A percentile compares a stretch with the other conserved stretches of the same genome.
Evolutionary conservation across 352 stramenopile genomes (phyloP).

Genomic region (Elongisporangium senticosum): DNA sequence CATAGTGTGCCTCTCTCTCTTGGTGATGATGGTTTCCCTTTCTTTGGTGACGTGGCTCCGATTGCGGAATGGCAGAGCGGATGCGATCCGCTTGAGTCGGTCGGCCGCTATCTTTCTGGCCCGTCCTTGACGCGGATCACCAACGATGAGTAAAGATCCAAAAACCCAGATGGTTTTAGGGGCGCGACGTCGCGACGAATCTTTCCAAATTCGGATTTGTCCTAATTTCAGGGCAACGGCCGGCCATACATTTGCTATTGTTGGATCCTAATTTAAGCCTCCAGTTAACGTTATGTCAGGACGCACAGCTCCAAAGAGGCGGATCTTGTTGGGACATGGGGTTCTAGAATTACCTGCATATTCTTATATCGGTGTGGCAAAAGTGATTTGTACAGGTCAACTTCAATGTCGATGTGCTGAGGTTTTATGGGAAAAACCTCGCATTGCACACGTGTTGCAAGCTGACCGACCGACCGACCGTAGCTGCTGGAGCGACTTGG

Average conservation of each 20-base stretch:
- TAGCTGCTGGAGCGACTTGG: slow-evolving; percentile 7
- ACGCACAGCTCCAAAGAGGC: background rate
- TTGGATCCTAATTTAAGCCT: background rate
- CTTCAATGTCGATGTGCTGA: slow-evolving; percentile 2
- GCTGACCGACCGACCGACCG: background rate
- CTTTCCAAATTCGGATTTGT: slow-evolving; percentile 4
- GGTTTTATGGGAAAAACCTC: slow-evolving; percentile 1
- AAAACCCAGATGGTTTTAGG: slow-evolving; percentile 1
- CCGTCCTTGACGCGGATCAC: background rate
- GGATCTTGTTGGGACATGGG: background rate
- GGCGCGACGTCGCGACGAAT: background rate
- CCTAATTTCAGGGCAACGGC: background rate
- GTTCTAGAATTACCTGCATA: background rate
- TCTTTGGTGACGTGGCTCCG: background rate
- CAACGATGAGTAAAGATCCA: slow-evolving; percentile 3
- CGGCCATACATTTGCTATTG: background rate
- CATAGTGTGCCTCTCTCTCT: background rate
- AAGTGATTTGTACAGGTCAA: background rate
- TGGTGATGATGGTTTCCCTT: background rate
- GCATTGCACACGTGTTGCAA: background rate
- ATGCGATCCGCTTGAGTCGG: slow-evolving; percentile 1
- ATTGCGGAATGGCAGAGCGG: background rate
- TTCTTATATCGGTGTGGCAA: background rate
- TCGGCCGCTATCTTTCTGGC: background rate
- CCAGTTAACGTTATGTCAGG: background rate